Conservation (phyloP, 1,139 yeast species). For the Suhomyces wounanorum region DNA sequence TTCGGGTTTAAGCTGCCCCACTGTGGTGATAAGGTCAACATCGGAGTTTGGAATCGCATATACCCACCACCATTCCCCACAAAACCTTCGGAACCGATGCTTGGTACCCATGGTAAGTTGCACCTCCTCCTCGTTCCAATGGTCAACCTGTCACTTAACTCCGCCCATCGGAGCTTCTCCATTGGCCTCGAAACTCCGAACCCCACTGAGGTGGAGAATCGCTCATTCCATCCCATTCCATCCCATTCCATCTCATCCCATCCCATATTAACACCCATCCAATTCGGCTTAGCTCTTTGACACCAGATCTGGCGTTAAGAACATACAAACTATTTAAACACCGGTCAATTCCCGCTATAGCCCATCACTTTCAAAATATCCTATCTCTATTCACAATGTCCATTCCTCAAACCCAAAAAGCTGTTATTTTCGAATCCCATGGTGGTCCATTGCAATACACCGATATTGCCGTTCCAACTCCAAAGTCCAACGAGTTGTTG, state of each 20-base stretch:
- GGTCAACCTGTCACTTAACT: not conserved
- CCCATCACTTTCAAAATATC: not conserved
- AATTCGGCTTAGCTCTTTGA: not conserved
- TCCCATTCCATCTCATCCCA: not conserved
- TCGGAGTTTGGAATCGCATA: not conserved
- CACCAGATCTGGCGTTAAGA: not conserved
- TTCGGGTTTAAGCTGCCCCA: not conserved
- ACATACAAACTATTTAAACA: not conserved
- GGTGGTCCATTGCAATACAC: conserved; percentile 56
- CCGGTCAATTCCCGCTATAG: not conserved
- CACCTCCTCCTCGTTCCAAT: not conserved
- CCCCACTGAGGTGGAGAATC: not conserved
- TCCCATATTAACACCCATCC: not conserved
- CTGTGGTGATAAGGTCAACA: not conserved
- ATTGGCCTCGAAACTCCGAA: not conserved
- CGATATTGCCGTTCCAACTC: conserved; percentile 68
- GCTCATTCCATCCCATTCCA: not conserved
- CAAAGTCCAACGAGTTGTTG: conserved; percentile 67
- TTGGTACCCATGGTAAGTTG: not conserved
- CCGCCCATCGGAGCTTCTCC: not conserved
- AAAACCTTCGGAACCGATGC: not conserved
- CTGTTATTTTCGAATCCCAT: conserved; percentile 47
- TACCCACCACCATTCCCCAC: not conserved
- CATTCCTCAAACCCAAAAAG: conserved; percentile 49
- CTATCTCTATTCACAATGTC: conserved; percentile 9